phyloP scores from a whole-genome alignment of 1,284 basidiomycete species.

The Takashimella tepidaria region DNA sequence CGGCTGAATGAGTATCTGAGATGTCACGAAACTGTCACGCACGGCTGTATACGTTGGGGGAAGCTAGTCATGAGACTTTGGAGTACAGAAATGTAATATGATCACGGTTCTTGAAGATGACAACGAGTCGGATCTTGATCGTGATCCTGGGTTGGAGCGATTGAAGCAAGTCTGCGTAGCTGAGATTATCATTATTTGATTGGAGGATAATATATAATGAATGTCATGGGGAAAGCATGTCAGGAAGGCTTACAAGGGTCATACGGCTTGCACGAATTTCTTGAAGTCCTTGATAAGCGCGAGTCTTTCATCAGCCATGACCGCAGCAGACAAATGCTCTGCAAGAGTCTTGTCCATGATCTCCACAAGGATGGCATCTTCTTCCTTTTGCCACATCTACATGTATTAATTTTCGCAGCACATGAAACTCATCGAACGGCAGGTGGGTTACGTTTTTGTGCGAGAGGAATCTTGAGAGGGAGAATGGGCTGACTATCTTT shows the following conservation, averaged over 20 bases:
- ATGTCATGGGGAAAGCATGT: not conserved
- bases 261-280: constrained; percentile 23
- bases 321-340: constrained; percentile 9
- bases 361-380: constrained; percentile 23
- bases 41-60: not conserved
- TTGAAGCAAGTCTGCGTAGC: not conserved
- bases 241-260: constrained; percentile 23
- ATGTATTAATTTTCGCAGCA: too few species aligned
- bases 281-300: constrained; percentile 13
- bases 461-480: too few species aligned
- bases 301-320: constrained; percentile 27
- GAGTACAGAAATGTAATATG: too few species aligned
- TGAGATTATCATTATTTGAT: not conserved
- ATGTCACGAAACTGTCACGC: not conserved
- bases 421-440: too few species aligned
- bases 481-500: too few species aligned
- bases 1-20: constrained; percentile 52
- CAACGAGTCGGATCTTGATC: not conserved
- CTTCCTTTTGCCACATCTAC: constrained; percentile 19
- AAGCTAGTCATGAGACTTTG: not conserved
- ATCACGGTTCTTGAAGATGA: not conserved
- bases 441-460: too few species aligned
- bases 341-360: constrained; percentile 10
- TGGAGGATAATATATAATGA: not conserved
- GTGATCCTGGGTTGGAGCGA: not conserved